These are phyloP conservation scores for Mycena maculata DNA, from an alignment of 768 basidiomycete species.

Conservation along the genomic window DNA sequence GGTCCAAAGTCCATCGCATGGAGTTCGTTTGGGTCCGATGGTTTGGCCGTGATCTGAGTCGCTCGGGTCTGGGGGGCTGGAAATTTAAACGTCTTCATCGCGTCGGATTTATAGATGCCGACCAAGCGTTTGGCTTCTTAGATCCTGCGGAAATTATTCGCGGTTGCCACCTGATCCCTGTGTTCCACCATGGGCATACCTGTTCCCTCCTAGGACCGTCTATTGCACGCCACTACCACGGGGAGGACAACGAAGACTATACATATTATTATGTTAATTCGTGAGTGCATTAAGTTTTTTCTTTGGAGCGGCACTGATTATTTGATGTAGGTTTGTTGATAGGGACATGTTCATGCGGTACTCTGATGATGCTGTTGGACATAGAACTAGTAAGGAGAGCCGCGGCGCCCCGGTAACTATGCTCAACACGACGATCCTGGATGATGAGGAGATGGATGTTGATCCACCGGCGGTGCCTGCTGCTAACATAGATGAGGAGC, in stretches of 20 bases:
- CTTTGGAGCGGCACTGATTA: not conserved
- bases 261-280: conserved; percentile 47
- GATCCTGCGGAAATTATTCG: conserved; percentile 53
- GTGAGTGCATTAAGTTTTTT: conserved; percentile 36
- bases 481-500: no score
- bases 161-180: conserved; percentile 53
- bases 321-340: conserved; percentile 42
- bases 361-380: conserved; percentile 44
- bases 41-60: conserved; percentile 44
- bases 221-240: conserved; percentile 9
- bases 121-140: conserved; percentile 57
- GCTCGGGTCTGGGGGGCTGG: conserved; percentile 44
- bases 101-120: conserved; percentile 51
- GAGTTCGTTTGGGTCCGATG: conserved; percentile 58
- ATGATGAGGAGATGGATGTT: not conserved
- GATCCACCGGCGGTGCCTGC: not conserved
- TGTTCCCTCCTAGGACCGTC: conserved; percentile 24
- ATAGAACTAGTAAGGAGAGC: conserved; percentile 24
- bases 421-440: not conserved
- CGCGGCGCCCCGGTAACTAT: not conserved
- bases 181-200: conserved; percentile 41
- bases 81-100: conserved; percentile 44
- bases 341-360: conserved; percentile 46
- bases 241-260: conserved; percentile 45
- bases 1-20: no score